Evolutionary conservation across 306 rosid species (phyloP).

Genomic region (Trifolium subterraneum): DNA sequence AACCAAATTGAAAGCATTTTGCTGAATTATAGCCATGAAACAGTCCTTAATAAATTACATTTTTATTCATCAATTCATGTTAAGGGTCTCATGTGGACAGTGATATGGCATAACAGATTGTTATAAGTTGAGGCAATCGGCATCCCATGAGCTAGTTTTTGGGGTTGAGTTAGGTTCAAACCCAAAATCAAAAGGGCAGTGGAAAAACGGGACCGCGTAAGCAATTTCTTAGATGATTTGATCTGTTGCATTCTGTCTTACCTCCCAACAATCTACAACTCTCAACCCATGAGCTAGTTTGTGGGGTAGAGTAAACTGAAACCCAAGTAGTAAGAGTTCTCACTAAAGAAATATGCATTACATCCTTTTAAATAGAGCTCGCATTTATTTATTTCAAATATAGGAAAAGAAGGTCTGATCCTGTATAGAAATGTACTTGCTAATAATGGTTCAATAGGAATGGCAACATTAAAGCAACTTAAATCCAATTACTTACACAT

Average conservation of each 20-base stretch:
- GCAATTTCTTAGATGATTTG: constrained; percentile 1
- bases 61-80: no score
- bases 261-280: not conserved
- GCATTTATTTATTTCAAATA: not conserved
- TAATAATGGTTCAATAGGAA: constrained; percentile 26
- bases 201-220: not conserved
- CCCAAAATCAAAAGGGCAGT: not conserved
- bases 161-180: not conserved
- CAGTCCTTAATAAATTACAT: no score
- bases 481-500: constrained; percentile 7
- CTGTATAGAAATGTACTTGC: constrained; percentile 24
- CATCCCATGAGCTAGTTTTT: not conserved
- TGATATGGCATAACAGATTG: no score
- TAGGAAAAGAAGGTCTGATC: constrained; percentile 1
- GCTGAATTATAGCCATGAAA: no score
- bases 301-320: not conserved
- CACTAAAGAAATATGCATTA: constrained; percentile 2
- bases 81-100: no score
- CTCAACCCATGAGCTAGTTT: constrained; percentile 7
- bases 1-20: no score
- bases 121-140: not conserved
- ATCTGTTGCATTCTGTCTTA: not conserved
- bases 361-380: constrained; percentile 12
- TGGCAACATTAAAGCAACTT: not conserved
- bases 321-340: not conserved